Evolutionary conservation across 1,139 yeast species (phyloP).

Genomic region (Meyerozyma carpophila): DNA sequence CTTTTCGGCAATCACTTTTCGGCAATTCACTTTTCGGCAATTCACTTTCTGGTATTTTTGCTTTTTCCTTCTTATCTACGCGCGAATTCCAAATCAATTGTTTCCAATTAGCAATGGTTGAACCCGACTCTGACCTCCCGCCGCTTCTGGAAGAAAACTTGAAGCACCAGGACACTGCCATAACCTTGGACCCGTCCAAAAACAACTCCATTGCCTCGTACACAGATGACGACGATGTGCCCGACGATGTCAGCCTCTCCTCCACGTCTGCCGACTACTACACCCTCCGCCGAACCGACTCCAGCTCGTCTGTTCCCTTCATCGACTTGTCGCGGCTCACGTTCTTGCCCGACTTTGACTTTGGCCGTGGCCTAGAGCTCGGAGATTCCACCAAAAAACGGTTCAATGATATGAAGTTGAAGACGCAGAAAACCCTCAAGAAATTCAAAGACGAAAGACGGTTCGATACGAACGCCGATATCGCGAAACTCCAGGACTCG

Average conservation of each 20-base stretch:
- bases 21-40: no score
- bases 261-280: conserved; percentile 3
- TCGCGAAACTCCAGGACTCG: conserved; percentile 27
- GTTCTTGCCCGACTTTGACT: conserved; percentile 39
- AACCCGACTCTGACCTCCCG: background rate
- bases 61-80: no score
- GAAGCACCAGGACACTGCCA: background rate
- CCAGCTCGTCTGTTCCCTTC: conserved; percentile 29
- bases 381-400: conserved; percentile 30
- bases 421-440: conserved; percentile 29
- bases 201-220: background rate
- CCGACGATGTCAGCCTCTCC: background rate
- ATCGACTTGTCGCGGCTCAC: conserved; percentile 34
- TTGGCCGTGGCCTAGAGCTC: conserved; percentile 36
- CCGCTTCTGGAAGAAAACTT: conserved; percentile 1
- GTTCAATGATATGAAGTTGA: conserved; percentile 31
- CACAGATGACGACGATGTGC: background rate
- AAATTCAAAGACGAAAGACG: conserved; percentile 15
- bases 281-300: conserved; percentile 21
- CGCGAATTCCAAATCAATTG: background rate
- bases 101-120: background rate
- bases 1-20: no score
- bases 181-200: background rate
- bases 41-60: no score
- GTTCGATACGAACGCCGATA: conserved; percentile 16